Base-by-base conservation (phyloP, 768 basidiomycete species). In the Lactarius vividus region DNA sequence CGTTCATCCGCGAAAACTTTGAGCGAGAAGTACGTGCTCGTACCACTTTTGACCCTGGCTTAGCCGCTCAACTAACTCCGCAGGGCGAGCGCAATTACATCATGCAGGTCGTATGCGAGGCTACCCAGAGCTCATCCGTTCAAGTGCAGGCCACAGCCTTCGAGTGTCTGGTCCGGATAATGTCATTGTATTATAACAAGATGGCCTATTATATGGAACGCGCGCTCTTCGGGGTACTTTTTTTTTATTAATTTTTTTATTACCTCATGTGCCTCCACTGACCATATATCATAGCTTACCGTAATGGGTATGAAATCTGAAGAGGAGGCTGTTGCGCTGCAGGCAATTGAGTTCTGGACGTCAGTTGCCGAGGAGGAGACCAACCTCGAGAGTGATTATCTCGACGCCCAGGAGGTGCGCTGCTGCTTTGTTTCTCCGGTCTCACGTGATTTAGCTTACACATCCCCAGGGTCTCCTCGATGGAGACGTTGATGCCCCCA, bases 191-290 rank as follows among this genome's bases (percentile, higher is more conserved):
- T 80, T 99, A 99, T 76, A 96, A 96, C 73, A 98, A 96, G 81
- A 99, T 99, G 97, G 87, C 85, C 40, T 88, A 96, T 75, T 99
- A 99, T 82, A 99, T 99, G 97, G 97, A 99, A 75, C 91, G 96
- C 74, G 97, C 97, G 0, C 78, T 99, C 37, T 99, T 98, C 73
- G 97, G 97, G 52, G 96, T 97, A 79, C 63, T 89, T 84, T 20
- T 15, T 23, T 65, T 67, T 56, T 35, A n/a, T n/a, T n/a, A n/a
- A n/a, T n/a, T 62, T 58, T 37, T 37, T 37, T 4, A 1, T 57
- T 33, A 39, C 18, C 54, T 52, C 9, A 57, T 23, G 29, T 39
- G 23, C 65, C 49, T 26, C 53, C 29, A 59, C 60, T 3, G 62
- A 71, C 64, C 62, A 59, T 16, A 15, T 62, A 46, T 28, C 62